Conservation (phyloP, 164 flowering plant species). For the Magnolia sinica region DNA sequence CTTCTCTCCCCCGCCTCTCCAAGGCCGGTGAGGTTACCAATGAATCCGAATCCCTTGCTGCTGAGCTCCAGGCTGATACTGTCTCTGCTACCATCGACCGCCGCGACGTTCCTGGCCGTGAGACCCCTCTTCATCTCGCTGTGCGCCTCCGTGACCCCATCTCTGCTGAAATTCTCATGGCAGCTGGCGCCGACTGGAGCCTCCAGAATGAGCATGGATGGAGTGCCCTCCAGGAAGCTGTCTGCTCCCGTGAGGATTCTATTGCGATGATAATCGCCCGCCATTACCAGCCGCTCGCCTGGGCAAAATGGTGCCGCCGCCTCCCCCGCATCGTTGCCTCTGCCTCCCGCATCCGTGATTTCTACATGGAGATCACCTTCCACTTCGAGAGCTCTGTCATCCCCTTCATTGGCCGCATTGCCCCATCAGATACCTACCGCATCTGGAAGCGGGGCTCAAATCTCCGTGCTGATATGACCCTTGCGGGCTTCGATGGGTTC, state of each 20-base stretch:
- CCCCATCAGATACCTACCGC: constrained; percentile 96
- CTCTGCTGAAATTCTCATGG: constrained; percentile 88
- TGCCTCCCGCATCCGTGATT: constrained; percentile 76
- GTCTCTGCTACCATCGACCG: constrained; percentile 78
- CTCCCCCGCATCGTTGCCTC: constrained; percentile 90
- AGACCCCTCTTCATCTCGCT: constrained; percentile 93
- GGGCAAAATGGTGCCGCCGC: constrained; percentile 99
- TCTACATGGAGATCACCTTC: constrained; percentile 96
- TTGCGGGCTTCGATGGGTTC: constrained; percentile 98
- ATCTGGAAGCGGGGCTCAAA: constrained; percentile 98
- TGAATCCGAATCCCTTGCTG: constrained; percentile 75
- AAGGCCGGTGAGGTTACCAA: constrained; percentile 79
- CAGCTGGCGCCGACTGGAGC: constrained; percentile 98
- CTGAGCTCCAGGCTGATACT: constrained; percentile 72
- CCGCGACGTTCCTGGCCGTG: constrained; percentile 97
- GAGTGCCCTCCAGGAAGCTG: constrained; percentile 99
- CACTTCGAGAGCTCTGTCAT: constrained; percentile 98
- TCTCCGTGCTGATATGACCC: constrained; percentile 98
- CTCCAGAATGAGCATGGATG: constrained; percentile 95
- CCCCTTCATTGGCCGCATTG: constrained; percentile 94
- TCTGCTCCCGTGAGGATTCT: constrained; percentile 84
- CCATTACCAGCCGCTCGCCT: constrained; percentile 95
- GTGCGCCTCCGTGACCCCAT: constrained; percentile 73
- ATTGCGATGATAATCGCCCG: constrained; percentile 95
- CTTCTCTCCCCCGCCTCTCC: constrained; percentile 64